Base-by-base conservation (phyloP, 768 basidiomycete genomes). In the Guyanaporus albipodus region DNA sequence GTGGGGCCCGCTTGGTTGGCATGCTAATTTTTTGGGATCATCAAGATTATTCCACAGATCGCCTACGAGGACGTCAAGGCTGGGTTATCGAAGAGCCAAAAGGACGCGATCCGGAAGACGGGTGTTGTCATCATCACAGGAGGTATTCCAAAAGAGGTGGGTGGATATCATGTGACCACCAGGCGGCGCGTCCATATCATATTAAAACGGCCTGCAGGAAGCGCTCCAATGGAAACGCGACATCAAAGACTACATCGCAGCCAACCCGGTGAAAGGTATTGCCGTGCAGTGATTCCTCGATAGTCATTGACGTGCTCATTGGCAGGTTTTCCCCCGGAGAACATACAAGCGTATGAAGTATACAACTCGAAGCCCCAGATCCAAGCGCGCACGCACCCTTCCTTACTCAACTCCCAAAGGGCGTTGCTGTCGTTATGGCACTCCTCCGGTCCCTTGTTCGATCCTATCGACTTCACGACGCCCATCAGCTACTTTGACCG, bases 401-500 rank as follows among this genome's bases (percentile, higher is more conserved):
- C 71, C 2, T 49, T 83, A 2, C 67, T 89, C 15, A 59, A 68
- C 7, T 79, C 83, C 1, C 87, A 89, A 48, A 67, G 64, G 27
- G 71, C 71, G 10, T 70, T 88, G 9, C 69, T 85, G 8, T 71
- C 72, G 4, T 69, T 88, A 12, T 87, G 82, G 80, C 73, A 81
- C 50, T 52, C 48, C 19, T 56, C 54, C 3, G 55, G 75, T 35
- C 69, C 77, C 3, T 45, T 54, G 23, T 68, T 76, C 42, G 62
- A 73, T 1, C 50, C 57, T 23, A 63, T 84, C 44, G 71, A 69
- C 46, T 70, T 87, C 23, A 54, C 65, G 10, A 79, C 73, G 3
- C 85, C 86, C 1, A 65, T 90, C n/a, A 79, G 81, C 1, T 91
- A 91, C 63, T 85, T 80, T 48, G 88, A 91, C 64, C 75, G 88